These are phyloP conservation scores for Setaria italica DNA, from an alignment of 202 grass and related monocot species.

Conservation along the genomic window DNA sequence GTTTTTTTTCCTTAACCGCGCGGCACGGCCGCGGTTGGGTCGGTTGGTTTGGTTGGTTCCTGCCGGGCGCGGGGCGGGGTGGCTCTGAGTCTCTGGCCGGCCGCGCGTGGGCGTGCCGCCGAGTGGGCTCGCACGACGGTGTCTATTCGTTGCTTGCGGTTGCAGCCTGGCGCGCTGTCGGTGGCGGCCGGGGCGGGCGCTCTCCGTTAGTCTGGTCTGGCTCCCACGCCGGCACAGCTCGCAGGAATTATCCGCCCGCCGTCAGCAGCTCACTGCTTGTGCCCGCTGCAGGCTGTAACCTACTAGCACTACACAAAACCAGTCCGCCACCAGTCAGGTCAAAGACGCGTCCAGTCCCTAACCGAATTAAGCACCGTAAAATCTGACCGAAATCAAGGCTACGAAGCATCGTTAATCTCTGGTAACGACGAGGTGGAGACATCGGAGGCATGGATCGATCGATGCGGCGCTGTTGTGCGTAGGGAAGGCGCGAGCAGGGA, in stretches of 20 bases:
- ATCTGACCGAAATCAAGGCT: background rate
- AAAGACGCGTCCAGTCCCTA: background rate
- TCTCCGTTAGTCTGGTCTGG: background rate
- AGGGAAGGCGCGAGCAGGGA: too few species aligned
- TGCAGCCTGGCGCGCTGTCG: conserved; percentile 48
- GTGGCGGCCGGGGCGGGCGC: conserved; percentile 8
- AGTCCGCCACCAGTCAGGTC: background rate
- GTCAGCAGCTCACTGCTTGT: background rate
- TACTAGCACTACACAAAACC: background rate
- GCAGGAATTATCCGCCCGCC: background rate
- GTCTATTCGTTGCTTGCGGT: conserved; percentile 55
- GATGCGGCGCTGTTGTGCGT: background rate
- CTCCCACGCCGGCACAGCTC: background rate
- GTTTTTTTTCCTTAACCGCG: background rate
- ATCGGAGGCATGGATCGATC: background rate
- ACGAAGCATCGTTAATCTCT: background rate
- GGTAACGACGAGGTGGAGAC: background rate
- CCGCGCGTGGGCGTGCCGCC: conserved; percentile 26
- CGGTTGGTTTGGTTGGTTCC: background rate
- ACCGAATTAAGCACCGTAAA: background rate
- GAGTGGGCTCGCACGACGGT: conserved; percentile 53
- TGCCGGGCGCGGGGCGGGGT: background rate
- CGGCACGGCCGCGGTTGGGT: background rate
- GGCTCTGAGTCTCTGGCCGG: too few species aligned
- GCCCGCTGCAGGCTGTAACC: background rate